Conservation (phyloP, 75 land plant species). For the Sequoia sempervirens region DNA sequence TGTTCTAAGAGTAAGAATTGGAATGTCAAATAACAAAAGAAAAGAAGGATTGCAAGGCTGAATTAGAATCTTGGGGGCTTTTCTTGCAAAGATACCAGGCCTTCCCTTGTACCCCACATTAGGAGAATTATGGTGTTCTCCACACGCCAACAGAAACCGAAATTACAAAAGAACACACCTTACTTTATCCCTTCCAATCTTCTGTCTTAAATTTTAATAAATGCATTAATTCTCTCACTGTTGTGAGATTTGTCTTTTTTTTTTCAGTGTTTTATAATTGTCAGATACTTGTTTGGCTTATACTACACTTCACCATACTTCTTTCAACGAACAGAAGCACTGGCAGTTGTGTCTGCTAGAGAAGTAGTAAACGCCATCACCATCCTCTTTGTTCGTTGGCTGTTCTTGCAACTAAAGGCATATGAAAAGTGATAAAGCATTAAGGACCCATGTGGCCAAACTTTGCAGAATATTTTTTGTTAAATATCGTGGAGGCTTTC, state of each 20-base stretch:
- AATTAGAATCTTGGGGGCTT: not conserved
- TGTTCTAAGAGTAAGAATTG: not conserved
- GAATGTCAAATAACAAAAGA: not conserved
- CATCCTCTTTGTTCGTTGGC: not conserved
- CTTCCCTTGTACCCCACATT: conserved; percentile 10
- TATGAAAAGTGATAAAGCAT: not conserved
- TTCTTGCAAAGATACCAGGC: conserved; percentile 2
- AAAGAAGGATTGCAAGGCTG: not conserved
- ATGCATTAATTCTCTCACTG: not conserved
- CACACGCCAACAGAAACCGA: conserved; percentile 2
- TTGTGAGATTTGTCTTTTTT: not conserved
- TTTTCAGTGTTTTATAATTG: not conserved
- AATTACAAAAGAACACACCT: not conserved
- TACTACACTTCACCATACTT: conserved; percentile 8
- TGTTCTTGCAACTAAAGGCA: not conserved
- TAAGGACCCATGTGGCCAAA: conserved; percentile 1
- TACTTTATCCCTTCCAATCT: not conserved
- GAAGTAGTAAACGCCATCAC: not conserved
- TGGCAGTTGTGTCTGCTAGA: not conserved
- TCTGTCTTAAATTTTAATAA: not conserved
- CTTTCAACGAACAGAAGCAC: not conserved
- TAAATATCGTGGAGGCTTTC: not conserved
- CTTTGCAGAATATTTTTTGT: not conserved
- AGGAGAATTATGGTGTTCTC: not conserved
- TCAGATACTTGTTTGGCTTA: conserved; percentile 6